Conservation (phyloP, 768 basidiomycete species). For the Trametes cubensis region DNA sequence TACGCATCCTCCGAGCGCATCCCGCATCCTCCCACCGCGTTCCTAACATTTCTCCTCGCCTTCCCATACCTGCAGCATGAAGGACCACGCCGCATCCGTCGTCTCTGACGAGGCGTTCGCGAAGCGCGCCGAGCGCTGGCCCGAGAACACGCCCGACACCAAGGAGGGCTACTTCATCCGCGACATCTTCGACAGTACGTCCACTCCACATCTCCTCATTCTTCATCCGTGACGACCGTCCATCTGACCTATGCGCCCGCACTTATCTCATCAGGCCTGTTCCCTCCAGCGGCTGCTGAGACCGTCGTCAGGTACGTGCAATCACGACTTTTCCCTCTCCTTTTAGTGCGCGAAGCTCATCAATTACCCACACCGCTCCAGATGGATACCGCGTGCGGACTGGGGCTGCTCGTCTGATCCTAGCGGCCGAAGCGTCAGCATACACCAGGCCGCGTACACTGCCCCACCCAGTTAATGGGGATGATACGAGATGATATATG, state of each 20-base stretch:
- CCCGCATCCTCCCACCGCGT: slow-evolving; percentile 4
- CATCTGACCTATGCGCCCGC: slow-evolving; percentile 19
- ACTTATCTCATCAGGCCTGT: slow-evolving; percentile 56
- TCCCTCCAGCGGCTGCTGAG: slow-evolving; percentile 82
- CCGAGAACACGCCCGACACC: slow-evolving; percentile 83
- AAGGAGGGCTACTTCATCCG: slow-evolving; percentile 96
- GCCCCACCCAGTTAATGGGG: slow-evolving; percentile 15
- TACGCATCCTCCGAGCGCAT: slow-evolving; percentile 35
- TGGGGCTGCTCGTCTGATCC: slow-evolving; percentile 97
- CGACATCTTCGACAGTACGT: slow-evolving; percentile 83
- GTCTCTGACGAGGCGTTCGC: slow-evolving; percentile 85
- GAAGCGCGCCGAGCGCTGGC: slow-evolving; percentile 73
- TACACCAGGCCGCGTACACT: slow-evolving; percentile 89
- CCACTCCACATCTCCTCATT: not conserved
- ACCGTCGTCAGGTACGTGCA: slow-evolving; percentile 83
- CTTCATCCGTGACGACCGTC: not conserved
- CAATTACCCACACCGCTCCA: slow-evolving; percentile 33
- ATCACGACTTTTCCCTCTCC: slow-evolving; percentile 5
- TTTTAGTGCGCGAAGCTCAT: slow-evolving; percentile 2
- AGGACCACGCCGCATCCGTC: slow-evolving; percentile 74
- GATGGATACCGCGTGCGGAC: slow-evolving; percentile 93
- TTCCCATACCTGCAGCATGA: slow-evolving; percentile 59
- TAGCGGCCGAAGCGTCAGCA: slow-evolving; percentile 91
- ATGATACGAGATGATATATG: slow-evolving; percentile 1
- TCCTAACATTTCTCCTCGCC: not conserved